Evolutionary conservation across 78 protist species (phyloP).

Genomic region (Dictyostelium brefeldianum): DNA sequence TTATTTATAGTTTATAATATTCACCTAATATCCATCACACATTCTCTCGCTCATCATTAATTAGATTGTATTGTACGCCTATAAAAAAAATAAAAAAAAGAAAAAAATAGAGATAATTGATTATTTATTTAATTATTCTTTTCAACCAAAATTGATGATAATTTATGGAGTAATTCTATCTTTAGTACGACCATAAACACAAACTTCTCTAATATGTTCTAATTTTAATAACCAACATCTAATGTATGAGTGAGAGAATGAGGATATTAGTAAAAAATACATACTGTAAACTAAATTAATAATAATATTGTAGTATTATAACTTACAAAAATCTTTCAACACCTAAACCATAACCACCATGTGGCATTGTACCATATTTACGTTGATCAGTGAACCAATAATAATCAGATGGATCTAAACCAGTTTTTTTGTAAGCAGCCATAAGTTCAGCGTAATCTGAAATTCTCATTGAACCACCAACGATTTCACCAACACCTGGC

Average conservation of each 20-base stretch:
- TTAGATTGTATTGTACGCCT: too few relatives aligned
- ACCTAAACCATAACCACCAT: conserved; percentile 99
- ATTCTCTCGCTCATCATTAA: too few relatives aligned
- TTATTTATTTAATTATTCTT: too few relatives aligned
- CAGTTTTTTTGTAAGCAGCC: conserved; percentile 89
- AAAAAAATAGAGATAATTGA: too few relatives aligned
- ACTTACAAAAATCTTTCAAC: not conserved
- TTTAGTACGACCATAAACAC: conserved; percentile 93
- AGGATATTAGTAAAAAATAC: not conserved
- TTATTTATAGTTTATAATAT: too few relatives aligned
- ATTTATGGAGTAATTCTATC: conserved; percentile 94
- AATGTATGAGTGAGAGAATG: not conserved
- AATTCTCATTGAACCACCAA: conserved; percentile 97
- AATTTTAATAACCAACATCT: conserved; percentile 89
- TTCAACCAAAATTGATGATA: too few relatives aligned
- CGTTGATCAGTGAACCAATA: conserved; percentile 98
- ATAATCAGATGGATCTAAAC: conserved; percentile 91
- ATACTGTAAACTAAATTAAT: too few relatives aligned
- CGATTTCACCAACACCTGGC: conserved; percentile 99
- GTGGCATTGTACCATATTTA: conserved; percentile 96
- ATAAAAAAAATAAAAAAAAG: too few relatives aligned
- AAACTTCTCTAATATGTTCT: conserved; percentile 95
- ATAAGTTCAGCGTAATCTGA: conserved; percentile 86
- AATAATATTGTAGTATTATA: too few relatives aligned
- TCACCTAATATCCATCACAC: too few relatives aligned